Percentiles rank a stretch among this genome's conserved stretches.
These are phyloP conservation scores for Chaetothyriales sp. DNA, from an alignment of 2,329 filamentous ascomycete genomes.

Conservation along the genomic window DNA sequence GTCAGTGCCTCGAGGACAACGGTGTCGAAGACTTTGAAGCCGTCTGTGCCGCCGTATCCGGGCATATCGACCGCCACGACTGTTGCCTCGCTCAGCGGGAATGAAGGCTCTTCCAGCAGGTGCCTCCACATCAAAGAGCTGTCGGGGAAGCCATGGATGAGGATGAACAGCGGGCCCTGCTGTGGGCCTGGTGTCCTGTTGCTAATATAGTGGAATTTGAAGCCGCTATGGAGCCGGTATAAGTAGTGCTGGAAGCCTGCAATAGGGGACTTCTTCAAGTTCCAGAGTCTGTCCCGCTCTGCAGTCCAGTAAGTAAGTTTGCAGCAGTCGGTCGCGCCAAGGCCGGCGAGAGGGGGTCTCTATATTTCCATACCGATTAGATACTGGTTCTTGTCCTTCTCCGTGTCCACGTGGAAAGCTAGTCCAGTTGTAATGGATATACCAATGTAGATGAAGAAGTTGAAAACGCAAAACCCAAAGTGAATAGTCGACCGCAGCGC, in stretches of 20 bases:
- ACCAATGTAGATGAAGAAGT: slow-evolving; percentile 22
- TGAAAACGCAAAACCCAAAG: slow-evolving; percentile 9
- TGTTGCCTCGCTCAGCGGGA: slow-evolving; percentile 29
- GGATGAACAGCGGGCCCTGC: slow-evolving; percentile 31
- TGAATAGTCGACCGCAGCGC: not conserved
- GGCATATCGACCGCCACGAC: slow-evolving; percentile 45
- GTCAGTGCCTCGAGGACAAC: slow-evolving; percentile 40
- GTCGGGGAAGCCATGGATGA: slow-evolving; percentile 48
- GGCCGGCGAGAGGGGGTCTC: not conserved
- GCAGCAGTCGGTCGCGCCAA: not conserved
- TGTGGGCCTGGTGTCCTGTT: slow-evolving; percentile 23
- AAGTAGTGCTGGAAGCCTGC: slow-evolving; percentile 39
- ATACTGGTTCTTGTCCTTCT: slow-evolving; percentile 29
- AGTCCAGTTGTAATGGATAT: slow-evolving; percentile 22
- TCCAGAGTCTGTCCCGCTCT: slow-evolving; percentile 44
- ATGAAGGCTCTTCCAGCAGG: slow-evolving; percentile 29
- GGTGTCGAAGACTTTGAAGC: slow-evolving; percentile 36
- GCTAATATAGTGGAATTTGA: slow-evolving; percentile 43
- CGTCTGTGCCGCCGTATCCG: slow-evolving; percentile 45
- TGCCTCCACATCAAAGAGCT: slow-evolving; percentile 43
- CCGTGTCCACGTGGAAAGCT: slow-evolving; percentile 26
- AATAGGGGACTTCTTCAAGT: slow-evolving; percentile 30
- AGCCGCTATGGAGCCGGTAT: slow-evolving; percentile 34
- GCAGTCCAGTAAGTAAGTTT: not conserved
- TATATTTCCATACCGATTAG: slow-evolving; percentile 25